Conservation (phyloP, 2,329 filamentous ascomycete genomes). For the Emergomyces orientalis region DNA sequence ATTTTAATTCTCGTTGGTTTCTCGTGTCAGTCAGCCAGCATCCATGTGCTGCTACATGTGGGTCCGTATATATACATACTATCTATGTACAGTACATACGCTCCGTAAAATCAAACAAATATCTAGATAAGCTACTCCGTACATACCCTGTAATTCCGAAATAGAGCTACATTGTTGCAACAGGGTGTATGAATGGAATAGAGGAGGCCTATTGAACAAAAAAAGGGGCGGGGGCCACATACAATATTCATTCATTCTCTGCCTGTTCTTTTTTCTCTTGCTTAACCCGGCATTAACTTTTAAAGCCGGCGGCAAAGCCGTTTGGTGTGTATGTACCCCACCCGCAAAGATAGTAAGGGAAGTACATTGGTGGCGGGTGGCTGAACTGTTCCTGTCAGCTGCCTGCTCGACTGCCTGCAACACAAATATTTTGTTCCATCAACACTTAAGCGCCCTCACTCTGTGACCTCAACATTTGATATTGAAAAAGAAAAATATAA, state of each 20-base stretch:
- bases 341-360: conserved; percentile 9
- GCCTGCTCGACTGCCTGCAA: no score
- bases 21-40: neutral
- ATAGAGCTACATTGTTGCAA: no score
- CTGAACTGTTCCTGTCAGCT: no score
- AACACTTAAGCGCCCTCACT: neutral
- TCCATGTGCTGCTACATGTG: neutral
- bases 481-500: neutral
- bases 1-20: neutral
- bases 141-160: no score
- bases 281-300: neutral
- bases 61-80: no score
- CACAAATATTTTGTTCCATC: no score
- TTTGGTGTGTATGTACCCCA: neutral
- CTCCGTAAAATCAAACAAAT: no score
- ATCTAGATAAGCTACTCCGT: no score
- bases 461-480: neutral
- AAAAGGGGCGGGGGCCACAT: neutral
- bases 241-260: neutral
- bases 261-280: neutral
- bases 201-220: no score
- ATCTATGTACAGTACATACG: no score
- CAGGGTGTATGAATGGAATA: no score
- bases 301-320: neutral
- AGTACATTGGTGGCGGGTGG: neutral